Conservation (phyloP, 2,329 filamentous ascomycete genomes). For the Aureobasidium uvarum region DNA sequence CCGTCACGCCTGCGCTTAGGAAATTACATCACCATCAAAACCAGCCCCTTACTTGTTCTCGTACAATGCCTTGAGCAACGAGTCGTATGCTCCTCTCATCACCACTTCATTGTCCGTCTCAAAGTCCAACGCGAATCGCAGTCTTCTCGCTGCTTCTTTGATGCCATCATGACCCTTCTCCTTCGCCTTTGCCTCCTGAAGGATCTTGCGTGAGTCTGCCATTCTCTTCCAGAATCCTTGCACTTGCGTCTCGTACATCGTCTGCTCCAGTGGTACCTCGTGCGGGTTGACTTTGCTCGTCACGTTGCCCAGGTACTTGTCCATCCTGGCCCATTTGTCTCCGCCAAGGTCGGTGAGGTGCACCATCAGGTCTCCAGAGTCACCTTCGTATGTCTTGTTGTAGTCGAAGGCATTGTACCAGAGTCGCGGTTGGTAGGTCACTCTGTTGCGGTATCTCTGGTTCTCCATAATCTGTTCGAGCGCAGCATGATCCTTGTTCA, state of each 20-base stretch:
- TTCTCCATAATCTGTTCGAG: slow-evolving; percentile 27
- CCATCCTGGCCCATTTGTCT: slow-evolving; percentile 32
- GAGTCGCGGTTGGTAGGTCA: slow-evolving; percentile 29
- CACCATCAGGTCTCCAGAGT: slow-evolving; percentile 35
- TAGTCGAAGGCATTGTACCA: slow-evolving; percentile 38
- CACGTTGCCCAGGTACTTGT: slow-evolving; percentile 29
- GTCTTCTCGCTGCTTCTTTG: slow-evolving; percentile 2
- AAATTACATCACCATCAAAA: slow-evolving; percentile 1
- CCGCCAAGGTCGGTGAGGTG: slow-evolving; percentile 33
- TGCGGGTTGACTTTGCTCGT: slow-evolving; percentile 26
- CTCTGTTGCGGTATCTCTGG: slow-evolving; percentile 24
- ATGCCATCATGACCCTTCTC: slow-evolving; percentile 17
- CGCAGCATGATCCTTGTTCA: slow-evolving; percentile 28
- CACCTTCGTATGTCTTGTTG: slow-evolving; percentile 36
- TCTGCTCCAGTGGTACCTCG: slow-evolving; percentile 29
- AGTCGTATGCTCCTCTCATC: not conserved
- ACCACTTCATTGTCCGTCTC: slow-evolving; percentile 20
- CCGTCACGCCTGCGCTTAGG: not conserved
- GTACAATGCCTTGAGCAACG: slow-evolving; percentile 13
- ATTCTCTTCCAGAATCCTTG: slow-evolving; percentile 32
- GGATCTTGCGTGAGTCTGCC: slow-evolving; percentile 26
- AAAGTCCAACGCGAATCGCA: slow-evolving; percentile 14
- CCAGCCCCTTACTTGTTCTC: slow-evolving; percentile 9
- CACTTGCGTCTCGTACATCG: slow-evolving; percentile 30
- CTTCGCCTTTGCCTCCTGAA: slow-evolving; percentile 22